Evolutionary conservation across 805 yeast species (phyloP), one percentile per base, ranked within the genome.

Genomic region (Starmera amethionina): DNA sequence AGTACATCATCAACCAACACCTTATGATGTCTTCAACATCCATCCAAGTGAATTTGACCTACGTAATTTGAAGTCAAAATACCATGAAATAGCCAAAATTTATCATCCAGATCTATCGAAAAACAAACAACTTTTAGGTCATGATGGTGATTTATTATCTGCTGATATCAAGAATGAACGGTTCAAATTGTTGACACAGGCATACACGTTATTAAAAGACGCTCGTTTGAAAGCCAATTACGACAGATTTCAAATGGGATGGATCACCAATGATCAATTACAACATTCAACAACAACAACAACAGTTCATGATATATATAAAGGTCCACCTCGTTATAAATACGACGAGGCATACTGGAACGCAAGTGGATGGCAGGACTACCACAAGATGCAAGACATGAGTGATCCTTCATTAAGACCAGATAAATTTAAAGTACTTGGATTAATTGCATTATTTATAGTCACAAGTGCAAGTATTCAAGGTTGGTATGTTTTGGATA

Each of bases 61-160:
- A 38, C 57, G 50, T 10, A 46, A 56, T 28, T 59, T 80, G 38
- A 74, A 74, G 44, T 46, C 60, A 22, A 69, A 70, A 35, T 82
- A 80, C 51, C 74, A 72, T 47, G 66, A 72, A 40, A 63, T 76
- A 36, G 88, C 88, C 10, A 84, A 82, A 56, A 54, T 78, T 9
- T 88, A 88, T 50, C 96, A 88, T 55, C 96, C 97, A 0, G 97
- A 88, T 54, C 55, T 71, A 3, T 50, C 66, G 3, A 44, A 50
- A 14, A 55, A 58, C 30, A 41, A 46, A 0, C 47, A 59, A 0
- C 36, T 47, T 4, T 30, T 55, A 8, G 56, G 60, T 32, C 57
- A 55, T 32, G 43, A 51, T 15, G 67, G 70, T 5, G 36, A 48
- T 12, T 43, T 46, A 5, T 55, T 73, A 22, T 56, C 60, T 3